Evolutionary conservation across 2,329 filamentous ascomycete genomes (phyloP), one percentile per base, ranked within the genome.

Genomic region (Exophiala bonariae): DNA sequence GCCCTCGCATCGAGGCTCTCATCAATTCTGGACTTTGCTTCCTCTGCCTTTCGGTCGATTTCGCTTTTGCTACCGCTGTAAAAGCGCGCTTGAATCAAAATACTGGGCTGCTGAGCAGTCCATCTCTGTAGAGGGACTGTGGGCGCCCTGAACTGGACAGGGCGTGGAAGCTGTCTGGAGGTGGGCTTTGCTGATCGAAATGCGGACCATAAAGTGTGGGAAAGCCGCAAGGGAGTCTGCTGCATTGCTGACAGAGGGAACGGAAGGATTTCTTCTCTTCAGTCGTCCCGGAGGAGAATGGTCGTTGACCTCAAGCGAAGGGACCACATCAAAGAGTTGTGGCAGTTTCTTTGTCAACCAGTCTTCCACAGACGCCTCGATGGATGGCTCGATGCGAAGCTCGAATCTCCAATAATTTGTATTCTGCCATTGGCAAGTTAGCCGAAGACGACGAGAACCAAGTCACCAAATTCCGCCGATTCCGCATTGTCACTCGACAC

Each of bases 111-210:
- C 26, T 44, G 44, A 19, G 14, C 18, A 11, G 14, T 19, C 51
- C 51, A 54, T 54, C 22, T 20, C 20, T 48, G 51, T 30, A 36
- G 28, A 34, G 36, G 19, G 14, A 38, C 23, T 20, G 35, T 40
- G n/a, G 44, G 43, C 18, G 48, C 31, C 20, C 35, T 42, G 41
- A 50, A 50, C 33, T 40, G 50, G n/a, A 28, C 35, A n/a, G 50
- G 44, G 4, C 16, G 37, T 34, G 41, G 23, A 11, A 48, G 26
- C 14, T 39, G 31, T 34, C 32, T 39, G 14, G 48, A 41, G 33
- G 44, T 44, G 11, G 57, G 55, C 28, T 53, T 54, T 61, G 49
- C 54, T 40, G 56, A 55, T 52, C 47, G 52, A 53, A 61, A 61
- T 19, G 56, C 56, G 47, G 56, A 50, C 51, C 59, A 58, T 47